phyloP scores from a whole-genome alignment of 768 basidiomycete genomes.

The Lactarius hatsudake region DNA sequence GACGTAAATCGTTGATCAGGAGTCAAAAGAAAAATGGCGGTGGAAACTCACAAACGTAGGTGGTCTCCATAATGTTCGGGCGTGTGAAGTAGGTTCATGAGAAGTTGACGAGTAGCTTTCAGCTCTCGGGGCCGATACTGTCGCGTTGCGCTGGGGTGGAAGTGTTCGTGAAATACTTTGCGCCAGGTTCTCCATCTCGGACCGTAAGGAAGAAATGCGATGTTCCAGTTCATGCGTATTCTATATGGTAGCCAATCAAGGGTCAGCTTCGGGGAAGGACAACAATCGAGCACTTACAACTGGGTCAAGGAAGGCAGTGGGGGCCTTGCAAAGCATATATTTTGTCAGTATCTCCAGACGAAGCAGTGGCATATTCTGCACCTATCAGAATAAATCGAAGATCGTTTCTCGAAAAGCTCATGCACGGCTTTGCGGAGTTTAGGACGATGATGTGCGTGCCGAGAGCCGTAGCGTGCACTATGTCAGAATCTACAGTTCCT shows the following conservation, averaged over 20 bases:
- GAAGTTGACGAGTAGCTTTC: slow-evolving; percentile 20
- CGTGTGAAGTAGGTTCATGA: slow-evolving; percentile 17
- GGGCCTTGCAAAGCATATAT: slow-evolving; percentile 6
- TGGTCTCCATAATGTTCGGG: slow-evolving; percentile 21
- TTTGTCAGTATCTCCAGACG: not conserved
- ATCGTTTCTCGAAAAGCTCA: slow-evolving; percentile 28
- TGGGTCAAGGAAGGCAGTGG: slow-evolving; percentile 16
- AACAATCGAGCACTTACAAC: slow-evolving; percentile 11
- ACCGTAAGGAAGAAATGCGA: slow-evolving; percentile 23
- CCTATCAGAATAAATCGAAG: slow-evolving; percentile 27
- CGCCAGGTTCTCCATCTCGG: slow-evolving; percentile 20
- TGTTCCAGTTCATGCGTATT: slow-evolving; percentile 23
- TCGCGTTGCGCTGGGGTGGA: slow-evolving; percentile 15
- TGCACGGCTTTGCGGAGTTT: slow-evolving; percentile 36
- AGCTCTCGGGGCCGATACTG: slow-evolving; percentile 21
- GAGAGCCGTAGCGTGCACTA: slow-evolving; percentile 22
- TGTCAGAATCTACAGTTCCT: slow-evolving; percentile 20
- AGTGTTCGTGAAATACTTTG: slow-evolving; percentile 21
- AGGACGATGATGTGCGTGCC: slow-evolving; percentile 31
- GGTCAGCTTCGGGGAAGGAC: not conserved
- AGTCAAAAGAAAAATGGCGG: not conserved
- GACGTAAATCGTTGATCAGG: slow-evolving; percentile 15
- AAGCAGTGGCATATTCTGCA: not conserved
- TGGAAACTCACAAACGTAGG: slow-evolving; percentile 14
- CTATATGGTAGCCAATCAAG: not conserved